Percentiles rank a stretch among this genome's conserved stretches.
Conservation (phyloP, 208 protist genomes). For the Acanthamoeba healyi region DNA sequence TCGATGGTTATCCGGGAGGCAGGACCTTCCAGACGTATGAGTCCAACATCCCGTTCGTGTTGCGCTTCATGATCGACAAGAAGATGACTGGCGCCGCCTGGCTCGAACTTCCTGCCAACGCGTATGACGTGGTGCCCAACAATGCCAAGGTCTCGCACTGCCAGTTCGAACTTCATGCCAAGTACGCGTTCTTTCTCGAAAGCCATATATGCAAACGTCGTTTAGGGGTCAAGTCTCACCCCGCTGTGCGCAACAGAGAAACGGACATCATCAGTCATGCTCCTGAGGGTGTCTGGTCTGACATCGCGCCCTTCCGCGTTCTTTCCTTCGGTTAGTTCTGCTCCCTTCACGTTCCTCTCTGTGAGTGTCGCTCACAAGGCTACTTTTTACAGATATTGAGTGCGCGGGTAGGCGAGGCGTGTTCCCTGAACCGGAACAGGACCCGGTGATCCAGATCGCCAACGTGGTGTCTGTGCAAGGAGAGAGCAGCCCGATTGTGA, state of each 20-base stretch:
- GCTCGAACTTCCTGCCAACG: constrained; percentile 91
- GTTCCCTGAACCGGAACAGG: constrained; percentile 98
- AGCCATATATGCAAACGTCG: no score
- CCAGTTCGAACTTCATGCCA: constrained; percentile 95
- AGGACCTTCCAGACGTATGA: constrained; percentile 97
- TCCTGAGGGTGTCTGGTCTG: constrained; percentile 93
- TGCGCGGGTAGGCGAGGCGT: constrained; percentile 97
- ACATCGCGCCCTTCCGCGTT: constrained; percentile 98
- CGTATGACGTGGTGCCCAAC: constrained; percentile 86
- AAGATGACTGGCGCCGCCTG: constrained; percentile 95
- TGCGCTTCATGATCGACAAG: constrained; percentile 99
- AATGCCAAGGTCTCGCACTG: neutral
- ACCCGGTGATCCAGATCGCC: constrained; percentile 99
- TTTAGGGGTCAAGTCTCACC: no score
- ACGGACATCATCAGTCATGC: constrained; percentile 67
- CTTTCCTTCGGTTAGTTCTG: constrained; percentile 98
- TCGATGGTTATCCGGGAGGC: constrained; percentile 63
- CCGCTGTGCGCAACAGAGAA: neutral
- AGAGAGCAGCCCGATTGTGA: constrained; percentile 85
- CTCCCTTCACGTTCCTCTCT: no score
- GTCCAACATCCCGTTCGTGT: constrained; percentile 98
- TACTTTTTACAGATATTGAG: constrained; percentile 99
- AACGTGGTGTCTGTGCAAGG: constrained; percentile 95
- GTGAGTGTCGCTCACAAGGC: no score
- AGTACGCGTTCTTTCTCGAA: no score